These are phyloP conservation scores for Psilocybe cubensis DNA, from an alignment of 768 basidiomycete species.

Conservation along the genomic window DNA sequence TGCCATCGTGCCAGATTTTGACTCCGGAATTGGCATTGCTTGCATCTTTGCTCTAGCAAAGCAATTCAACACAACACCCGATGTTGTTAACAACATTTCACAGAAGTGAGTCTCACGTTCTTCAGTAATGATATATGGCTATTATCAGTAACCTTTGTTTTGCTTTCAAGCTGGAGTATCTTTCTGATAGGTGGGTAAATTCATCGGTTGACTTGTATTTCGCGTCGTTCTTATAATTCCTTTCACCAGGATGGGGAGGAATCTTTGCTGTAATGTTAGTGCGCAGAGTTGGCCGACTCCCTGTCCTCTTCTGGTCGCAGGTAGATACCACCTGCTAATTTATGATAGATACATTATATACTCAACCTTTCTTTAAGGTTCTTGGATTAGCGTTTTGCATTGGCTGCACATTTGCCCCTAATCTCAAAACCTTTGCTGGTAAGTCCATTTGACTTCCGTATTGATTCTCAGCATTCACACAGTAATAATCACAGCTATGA, in stretches of 20 bases:
- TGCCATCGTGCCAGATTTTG: conserved; percentile 69
- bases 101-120: conserved; percentile 46
- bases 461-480: not conserved
- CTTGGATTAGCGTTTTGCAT: conserved; percentile 59
- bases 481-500: conserved; percentile 43
- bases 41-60: conserved; percentile 62
- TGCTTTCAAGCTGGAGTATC: conserved; percentile 60
- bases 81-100: conserved; percentile 64
- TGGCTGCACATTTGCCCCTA: conserved; percentile 53
- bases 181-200: conserved; percentile 53
- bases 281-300: conserved; percentile 65
- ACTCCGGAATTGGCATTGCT: conserved; percentile 70
- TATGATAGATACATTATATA: not conserved
- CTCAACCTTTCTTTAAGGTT: conserved; percentile 34
- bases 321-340: too few species aligned
- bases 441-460: conserved; percentile 18
- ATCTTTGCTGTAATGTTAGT: conserved; percentile 64
- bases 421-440: conserved; percentile 61
- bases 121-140: too few species aligned
- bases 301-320: conserved; percentile 76
- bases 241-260: conserved; percentile 61
- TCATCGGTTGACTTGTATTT: conserved; percentile 10
- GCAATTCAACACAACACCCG: conserved; percentile 56
- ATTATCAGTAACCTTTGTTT: conserved; percentile 12
- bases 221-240: not conserved